phyloP scores from a whole-genome alignment of 225 moss, liverwort and hornwort species.

The Physcomitrium patens region DNA sequence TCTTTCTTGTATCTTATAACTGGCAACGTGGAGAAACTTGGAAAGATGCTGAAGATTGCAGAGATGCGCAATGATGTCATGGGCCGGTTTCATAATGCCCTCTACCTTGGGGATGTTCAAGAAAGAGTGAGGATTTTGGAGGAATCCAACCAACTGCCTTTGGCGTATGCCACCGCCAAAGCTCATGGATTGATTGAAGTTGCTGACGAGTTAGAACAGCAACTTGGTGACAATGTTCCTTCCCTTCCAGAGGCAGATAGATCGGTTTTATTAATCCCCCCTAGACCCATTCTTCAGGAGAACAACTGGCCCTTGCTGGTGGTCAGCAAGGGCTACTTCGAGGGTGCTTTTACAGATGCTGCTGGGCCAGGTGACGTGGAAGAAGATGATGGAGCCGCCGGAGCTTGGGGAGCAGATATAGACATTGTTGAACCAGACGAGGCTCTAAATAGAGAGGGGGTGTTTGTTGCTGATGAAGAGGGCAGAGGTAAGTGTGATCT shows the following conservation, averaged over 20 bases:
- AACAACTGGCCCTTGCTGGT: constrained; percentile 93
- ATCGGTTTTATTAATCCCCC: constrained; percentile 70
- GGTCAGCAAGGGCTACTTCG: constrained; percentile 91
- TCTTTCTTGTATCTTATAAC: constrained; percentile 95
- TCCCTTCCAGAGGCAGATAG: constrained; percentile 61
- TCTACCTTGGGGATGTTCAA: constrained; percentile 84
- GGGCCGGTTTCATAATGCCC: constrained; percentile 96
- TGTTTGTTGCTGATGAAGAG: constrained; percentile 58
- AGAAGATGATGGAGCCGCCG: constrained; percentile 76
- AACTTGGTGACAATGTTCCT: constrained; percentile 72
- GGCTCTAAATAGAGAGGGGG: constrained; percentile 54
- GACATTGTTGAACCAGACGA: constrained; percentile 75
- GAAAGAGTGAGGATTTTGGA: constrained; percentile 90
- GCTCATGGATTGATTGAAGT: constrained; percentile 74
- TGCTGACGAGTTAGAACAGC: constrained; percentile 65
- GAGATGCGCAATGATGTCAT: constrained; percentile 95
- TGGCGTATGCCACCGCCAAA: constrained; percentile 88
- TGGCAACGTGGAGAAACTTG: constrained; percentile 87
- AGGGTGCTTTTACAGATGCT: constrained; percentile 82
- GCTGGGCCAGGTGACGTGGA: constrained; percentile 66
- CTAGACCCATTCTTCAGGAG: constrained; percentile 83
- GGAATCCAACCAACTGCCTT: constrained; percentile 82
- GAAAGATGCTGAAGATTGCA: constrained; percentile 95
- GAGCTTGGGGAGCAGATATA: constrained; percentile 92
- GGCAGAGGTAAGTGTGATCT: constrained; percentile 44